phyloP scores from a whole-genome alignment of 2,329 filamentous ascomycete genomes.

The Tricladium varicosporioides region DNA sequence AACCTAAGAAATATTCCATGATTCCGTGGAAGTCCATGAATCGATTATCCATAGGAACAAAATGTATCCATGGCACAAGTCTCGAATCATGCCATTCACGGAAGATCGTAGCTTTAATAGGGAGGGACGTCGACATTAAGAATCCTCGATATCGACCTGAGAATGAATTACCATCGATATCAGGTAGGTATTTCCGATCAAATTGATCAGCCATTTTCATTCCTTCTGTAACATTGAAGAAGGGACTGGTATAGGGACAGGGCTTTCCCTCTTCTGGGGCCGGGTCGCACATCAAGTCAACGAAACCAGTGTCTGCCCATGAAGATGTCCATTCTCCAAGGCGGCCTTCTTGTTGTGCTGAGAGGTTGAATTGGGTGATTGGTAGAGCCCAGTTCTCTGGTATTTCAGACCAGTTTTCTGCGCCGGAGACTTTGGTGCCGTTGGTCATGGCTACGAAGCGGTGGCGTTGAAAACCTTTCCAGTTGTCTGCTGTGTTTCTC shows the following conservation, averaged over 20 bases:
- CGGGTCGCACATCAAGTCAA: conserved; percentile 47
- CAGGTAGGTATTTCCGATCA: conserved; percentile 66
- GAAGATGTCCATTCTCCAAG: conserved; percentile 34
- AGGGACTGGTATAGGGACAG: conserved; percentile 42
- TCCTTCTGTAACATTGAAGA: conserved; percentile 42
- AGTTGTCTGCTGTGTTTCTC: conserved; percentile 44
- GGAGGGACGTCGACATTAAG: conserved; percentile 64
- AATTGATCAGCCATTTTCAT: conserved; percentile 59
- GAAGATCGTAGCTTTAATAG: conserved; percentile 77
- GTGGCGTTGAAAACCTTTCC: conserved; percentile 54
- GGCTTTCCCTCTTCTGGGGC: conserved; percentile 35
- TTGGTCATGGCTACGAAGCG: conserved; percentile 54
- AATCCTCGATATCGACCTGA: conserved; percentile 69
- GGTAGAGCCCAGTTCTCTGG: conserved; percentile 56
- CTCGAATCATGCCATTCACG: conserved; percentile 79
- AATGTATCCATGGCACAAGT: conserved; percentile 75
- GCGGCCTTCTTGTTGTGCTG: conserved; percentile 42
- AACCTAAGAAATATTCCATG: conserved; percentile 73
- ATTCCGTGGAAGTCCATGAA: conserved; percentile 72
- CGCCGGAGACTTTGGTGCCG: conserved; percentile 37
- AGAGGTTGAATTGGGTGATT: conserved; percentile 44
- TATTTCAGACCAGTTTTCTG: conserved; percentile 29
- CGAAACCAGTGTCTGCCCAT: conserved; percentile 36
- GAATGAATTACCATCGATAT: conserved; percentile 75
- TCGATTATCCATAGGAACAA: conserved; percentile 76